These are phyloP conservation scores for Alternaria conjuncta DNA, from an alignment of 2,329 filamentous ascomycete species.

Conservation along the genomic window DNA sequence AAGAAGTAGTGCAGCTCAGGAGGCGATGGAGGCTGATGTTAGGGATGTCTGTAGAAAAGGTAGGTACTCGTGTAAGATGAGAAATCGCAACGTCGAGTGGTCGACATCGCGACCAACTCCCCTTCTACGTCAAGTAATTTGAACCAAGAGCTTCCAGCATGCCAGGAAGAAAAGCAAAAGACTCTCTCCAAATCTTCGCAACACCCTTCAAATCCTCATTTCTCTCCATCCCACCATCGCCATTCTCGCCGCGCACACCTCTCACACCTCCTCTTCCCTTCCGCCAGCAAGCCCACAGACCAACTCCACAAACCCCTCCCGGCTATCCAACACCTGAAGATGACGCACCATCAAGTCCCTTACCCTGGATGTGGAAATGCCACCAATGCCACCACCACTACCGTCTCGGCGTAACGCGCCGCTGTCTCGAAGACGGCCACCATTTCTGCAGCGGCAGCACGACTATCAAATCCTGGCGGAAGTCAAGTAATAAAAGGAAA, in stretches of 20 bases:
- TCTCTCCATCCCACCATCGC: slow-evolving; percentile 54
- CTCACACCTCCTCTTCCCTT: slow-evolving; percentile 19
- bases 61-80: not conserved
- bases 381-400: slow-evolving; percentile 59
- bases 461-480: slow-evolving; percentile 43
- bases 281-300: not conserved
- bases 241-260: slow-evolving; percentile 49
- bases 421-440: slow-evolving; percentile 63
- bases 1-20: slow-evolving; percentile 1
- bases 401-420: slow-evolving; percentile 56
- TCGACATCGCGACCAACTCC: not conserved
- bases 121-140: accelerated
- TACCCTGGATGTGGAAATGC: slow-evolving; percentile 61
- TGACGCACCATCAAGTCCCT: slow-evolving; percentile 27
- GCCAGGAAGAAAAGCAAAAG: not conserved
- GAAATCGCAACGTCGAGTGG: not conserved
- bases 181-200: slow-evolving; percentile 39
- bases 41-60: not conserved
- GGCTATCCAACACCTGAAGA: slow-evolving; percentile 31
- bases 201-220: slow-evolving; percentile 52
- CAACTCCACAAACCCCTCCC: not conserved
- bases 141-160: not conserved
- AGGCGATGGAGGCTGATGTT: not conserved
- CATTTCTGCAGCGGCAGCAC: slow-evolving; percentile 59
- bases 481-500: slow-evolving; percentile 3